Conservation (phyloP, 257 asterid genomes). For the Nicotiana knightiana region DNA sequence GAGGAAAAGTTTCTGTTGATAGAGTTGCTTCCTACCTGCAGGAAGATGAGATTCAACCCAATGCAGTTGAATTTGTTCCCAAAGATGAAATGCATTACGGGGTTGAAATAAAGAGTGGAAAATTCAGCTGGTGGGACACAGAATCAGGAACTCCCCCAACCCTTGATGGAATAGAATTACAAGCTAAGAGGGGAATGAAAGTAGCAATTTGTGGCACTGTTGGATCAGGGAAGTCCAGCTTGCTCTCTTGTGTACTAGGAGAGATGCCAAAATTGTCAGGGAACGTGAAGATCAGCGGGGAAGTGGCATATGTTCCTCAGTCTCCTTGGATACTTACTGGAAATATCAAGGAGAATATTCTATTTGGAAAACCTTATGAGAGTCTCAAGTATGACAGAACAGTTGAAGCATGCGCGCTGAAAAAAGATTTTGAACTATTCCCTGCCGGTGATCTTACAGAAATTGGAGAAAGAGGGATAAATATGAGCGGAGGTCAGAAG, state of each 20-base stretch:
- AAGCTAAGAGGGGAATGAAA: conserved; percentile 75
- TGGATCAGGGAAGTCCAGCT: conserved; percentile 94
- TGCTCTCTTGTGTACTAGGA: conserved; percentile 80
- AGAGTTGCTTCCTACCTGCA: conserved; percentile 74
- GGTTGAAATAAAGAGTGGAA: conserved; percentile 58
- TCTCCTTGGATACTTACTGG: conserved; percentile 89
- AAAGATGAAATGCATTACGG: conserved; percentile 34
- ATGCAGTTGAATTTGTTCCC: conserved; percentile 47
- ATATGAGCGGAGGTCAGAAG: conserved; percentile 97
- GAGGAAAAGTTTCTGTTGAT: conserved; percentile 87
- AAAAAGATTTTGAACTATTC: conserved; percentile 78
- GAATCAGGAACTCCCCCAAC: conserved; percentile 32
- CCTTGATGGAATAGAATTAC: conserved; percentile 51
- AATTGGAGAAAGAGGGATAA: conserved; percentile 91
- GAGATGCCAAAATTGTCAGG: conserved; percentile 90
- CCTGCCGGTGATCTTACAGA: conserved; percentile 83
- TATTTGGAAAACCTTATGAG: conserved; percentile 65
- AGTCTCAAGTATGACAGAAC: conserved; percentile 56
- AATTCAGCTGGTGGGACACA: conserved; percentile 78
- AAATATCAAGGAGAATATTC: conserved; percentile 71
- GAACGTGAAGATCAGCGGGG: conserved; percentile 63
- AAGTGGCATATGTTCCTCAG: conserved; percentile 85
- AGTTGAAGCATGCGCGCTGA: conserved; percentile 75
- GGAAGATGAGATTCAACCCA: conserved; percentile 65
- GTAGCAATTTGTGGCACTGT: conserved; percentile 95